Conservation (phyloP, 2,329 filamentous ascomycete species). For the Neurospora sp. region DNA sequence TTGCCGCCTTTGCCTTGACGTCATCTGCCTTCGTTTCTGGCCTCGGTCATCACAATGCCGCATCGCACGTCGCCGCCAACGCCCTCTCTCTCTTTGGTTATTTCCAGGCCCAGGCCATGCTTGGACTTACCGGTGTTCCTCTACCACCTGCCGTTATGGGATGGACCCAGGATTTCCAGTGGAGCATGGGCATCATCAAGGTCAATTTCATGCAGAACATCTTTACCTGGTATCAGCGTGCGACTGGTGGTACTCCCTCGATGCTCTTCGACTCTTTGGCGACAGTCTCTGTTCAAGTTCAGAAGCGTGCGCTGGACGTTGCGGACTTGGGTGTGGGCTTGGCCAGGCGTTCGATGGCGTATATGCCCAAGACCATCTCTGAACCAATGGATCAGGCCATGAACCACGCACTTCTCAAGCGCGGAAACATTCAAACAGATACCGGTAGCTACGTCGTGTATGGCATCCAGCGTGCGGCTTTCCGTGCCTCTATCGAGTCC, state of each 20-base stretch:
- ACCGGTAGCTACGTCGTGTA: conserved; percentile 47
- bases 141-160: conserved; percentile 72
- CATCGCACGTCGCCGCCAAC: conserved; percentile 77
- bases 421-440: conserved; percentile 28
- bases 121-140: conserved; percentile 65
- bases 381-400: conserved; percentile 18
- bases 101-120: conserved; percentile 78
- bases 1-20: conserved; percentile 64
- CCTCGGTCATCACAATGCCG: conserved; percentile 75
- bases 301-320: conserved; percentile 33
- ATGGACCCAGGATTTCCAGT: conserved; percentile 88
- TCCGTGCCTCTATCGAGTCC: conserved; percentile 64
- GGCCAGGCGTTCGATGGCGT: conserved; percentile 36
- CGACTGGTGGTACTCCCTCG: conserved; percentile 70
- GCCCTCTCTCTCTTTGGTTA: conserved; percentile 76
- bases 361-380: conserved; percentile 25
- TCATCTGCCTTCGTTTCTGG: conserved; percentile 75
- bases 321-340: conserved; percentile 24
- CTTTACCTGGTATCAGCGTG: conserved; percentile 80
- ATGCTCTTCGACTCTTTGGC: conserved; percentile 60
- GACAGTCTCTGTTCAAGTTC: conserved; percentile 63
- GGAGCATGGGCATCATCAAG: conserved; percentile 83
- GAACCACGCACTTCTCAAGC: conserved; percentile 21
- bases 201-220: conserved; percentile 68
- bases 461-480: conserved; percentile 76